Conservation (phyloP, 805 yeast species). For the Myxozyma udenii region DNA sequence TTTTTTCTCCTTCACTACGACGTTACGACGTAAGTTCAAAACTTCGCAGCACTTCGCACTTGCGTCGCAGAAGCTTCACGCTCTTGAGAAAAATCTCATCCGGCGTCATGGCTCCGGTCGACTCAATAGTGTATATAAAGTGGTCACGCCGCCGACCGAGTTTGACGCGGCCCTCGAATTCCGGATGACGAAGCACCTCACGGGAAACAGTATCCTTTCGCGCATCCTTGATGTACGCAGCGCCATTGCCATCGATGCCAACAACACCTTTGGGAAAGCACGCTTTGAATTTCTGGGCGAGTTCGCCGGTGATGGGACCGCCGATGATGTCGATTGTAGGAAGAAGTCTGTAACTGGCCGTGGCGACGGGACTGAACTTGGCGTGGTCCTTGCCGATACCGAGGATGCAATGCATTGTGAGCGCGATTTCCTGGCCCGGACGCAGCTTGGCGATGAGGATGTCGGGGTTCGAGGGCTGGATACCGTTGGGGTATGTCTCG, state of each 20-base stretch:
- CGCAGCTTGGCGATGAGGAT: slow-evolving; percentile 86
- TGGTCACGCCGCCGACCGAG: slow-evolving; percentile 90
- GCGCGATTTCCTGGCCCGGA: slow-evolving; percentile 93
- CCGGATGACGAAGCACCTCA: slow-evolving; percentile 91
- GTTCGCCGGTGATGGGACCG: slow-evolving; percentile 69
- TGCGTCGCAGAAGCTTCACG: slow-evolving; percentile 77
- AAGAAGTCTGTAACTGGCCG: slow-evolving; percentile 90
- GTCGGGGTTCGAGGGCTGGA: slow-evolving; percentile 61
- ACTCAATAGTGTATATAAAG: slow-evolving; percentile 81
- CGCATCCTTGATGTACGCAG: slow-evolving; percentile 82
- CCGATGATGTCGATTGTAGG: slow-evolving; percentile 75
- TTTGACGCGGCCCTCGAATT: slow-evolving; percentile 83
- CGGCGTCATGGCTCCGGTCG: slow-evolving; percentile 95
- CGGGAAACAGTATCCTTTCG: slow-evolving; percentile 95
- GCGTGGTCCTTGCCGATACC: slow-evolving; percentile 97
- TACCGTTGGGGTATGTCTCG: slow-evolving; percentile 59
- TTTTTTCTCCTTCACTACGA: too few relatives aligned
- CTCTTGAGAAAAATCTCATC: slow-evolving; percentile 93
- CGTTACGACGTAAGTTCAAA: neutral
- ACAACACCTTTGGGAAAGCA: slow-evolving; percentile 95
- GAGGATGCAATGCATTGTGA: slow-evolving; percentile 83
- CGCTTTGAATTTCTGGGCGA: slow-evolving; percentile 73
- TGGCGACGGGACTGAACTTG: slow-evolving; percentile 93
- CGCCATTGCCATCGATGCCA: slow-evolving; percentile 42
- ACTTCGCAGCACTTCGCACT: slow-evolving; percentile 38